Evolutionary conservation across 345 rosid genomes (phyloP), one percentile per base, ranked within the genome.

Genomic region (Gossypium longicalyx): DNA sequence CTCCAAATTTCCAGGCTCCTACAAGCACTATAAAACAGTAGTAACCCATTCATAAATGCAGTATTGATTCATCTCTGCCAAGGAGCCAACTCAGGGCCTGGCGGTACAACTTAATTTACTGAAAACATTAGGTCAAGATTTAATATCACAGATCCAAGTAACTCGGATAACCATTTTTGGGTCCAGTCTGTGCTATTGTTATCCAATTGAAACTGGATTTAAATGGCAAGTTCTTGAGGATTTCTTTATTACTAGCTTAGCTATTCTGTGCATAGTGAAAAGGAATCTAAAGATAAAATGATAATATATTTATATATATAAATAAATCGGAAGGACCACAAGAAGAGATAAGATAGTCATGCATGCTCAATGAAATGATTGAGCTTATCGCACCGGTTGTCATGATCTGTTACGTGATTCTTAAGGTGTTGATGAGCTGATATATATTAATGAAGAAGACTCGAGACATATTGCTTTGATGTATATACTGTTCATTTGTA

Each of bases 291-390:
- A 27, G 58, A 16, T 27, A 19, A 56, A 45, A 41, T 44, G 38
- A 57, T 52, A 72, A 27, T 51, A 47, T 17, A 10, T 8, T n/a
- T 48, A 9, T 12, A 29, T 49, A 49, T 11, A 49, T 12, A 48
- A 48, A 73, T 60, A 34, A 34, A 34, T 34, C 7, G 41, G 41
- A 34, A 48, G 76, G 76, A 74, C 70, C 69, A 74, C 76, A 45
- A 27, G 4, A 70, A 70, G 47, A 27, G 73, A 51, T 52, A 20
- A 70, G 45, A 23, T 25, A 22, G 12, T 16, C 58, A 12, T 20
- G 44, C 72, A 45, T 45, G 49, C 49, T 45, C 49, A 48, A 19
- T 7, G 49, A 34, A 27, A 70, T 70, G 23, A 70, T 25, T 53
- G 47, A 71, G 52, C 20, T 47, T 29, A 71, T 47, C 74, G 34